Conservation (phyloP, 1,284 basidiomycete genomes). For the Tilletia setariae region DNA sequence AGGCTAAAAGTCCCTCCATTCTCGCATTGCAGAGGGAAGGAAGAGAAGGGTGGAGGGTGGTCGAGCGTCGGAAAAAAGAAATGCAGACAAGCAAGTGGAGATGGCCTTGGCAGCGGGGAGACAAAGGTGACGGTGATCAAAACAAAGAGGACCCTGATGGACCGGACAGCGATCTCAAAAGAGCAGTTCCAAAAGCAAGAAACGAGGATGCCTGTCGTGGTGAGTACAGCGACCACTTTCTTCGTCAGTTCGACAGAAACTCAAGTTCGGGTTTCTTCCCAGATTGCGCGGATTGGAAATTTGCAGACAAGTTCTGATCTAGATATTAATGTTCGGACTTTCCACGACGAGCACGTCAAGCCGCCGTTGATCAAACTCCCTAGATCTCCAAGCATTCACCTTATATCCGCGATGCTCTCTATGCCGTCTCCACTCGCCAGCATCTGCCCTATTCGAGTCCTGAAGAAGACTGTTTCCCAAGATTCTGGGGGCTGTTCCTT, state of each 20-base stretch:
- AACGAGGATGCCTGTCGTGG: constrained; percentile 29
- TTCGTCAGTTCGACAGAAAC: not conserved
- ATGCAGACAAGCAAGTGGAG: constrained; percentile 27
- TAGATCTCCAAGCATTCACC: no score
- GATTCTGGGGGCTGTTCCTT: not conserved
- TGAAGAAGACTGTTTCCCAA: not conserved
- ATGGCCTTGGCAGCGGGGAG: constrained; percentile 28
- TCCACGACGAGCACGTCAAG: no score
- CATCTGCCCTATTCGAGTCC: not conserved
- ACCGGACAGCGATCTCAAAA: constrained; percentile 25
- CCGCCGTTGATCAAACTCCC: no score
- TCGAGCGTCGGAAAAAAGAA: not conserved
- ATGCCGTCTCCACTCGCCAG: not conserved
- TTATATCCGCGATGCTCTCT: no score
- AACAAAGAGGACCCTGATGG: constrained; percentile 27
- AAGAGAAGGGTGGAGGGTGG: constrained; percentile 24
- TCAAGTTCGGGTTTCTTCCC: not conserved
- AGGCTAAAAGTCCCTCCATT: not conserved
- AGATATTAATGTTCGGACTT: not conserved
- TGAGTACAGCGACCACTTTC: not conserved
- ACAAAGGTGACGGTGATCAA: constrained; percentile 26
- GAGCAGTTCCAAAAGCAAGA: constrained; percentile 29
- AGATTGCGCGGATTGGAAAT: constrained; percentile 42
- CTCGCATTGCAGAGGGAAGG: constrained; percentile 12
- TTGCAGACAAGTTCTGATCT: constrained; percentile 25